Evolutionary conservation across 1,284 basidiomycete species (phyloP).

Genomic region (Phellopilus nigrolimitatus): DNA sequence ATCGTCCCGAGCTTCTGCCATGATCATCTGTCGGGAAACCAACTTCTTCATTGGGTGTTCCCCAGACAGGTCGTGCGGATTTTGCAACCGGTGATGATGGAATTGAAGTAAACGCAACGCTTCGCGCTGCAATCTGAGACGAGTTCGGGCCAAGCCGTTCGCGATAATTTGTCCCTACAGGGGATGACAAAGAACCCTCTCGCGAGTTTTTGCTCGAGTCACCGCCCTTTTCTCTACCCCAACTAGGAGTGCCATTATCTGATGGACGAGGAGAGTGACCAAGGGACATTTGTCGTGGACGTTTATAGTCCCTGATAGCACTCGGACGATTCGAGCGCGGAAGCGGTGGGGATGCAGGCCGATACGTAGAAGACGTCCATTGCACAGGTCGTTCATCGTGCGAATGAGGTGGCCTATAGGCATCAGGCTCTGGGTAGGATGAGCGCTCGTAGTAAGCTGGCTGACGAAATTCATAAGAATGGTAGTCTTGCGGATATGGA

Average conservation of each 20-base stretch:
- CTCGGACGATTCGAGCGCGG: slow-evolving; percentile 5
- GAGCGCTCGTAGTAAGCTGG: slow-evolving; percentile 8
- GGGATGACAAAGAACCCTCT: slow-evolving; percentile 4
- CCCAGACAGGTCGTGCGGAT: neutral
- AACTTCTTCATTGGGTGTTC: neutral
- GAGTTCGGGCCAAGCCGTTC: neutral
- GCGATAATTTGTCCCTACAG: neutral
- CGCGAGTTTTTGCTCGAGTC: slow-evolving; percentile 11
- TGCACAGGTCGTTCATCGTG: slow-evolving; percentile 4
- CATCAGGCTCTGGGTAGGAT: slow-evolving; percentile 2
- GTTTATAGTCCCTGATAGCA: slow-evolving; percentile 15
- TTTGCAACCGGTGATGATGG: slow-evolving; percentile 2
- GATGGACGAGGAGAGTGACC: slow-evolving; percentile 12
- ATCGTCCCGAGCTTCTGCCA: neutral
- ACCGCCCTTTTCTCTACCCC: slow-evolving; percentile 4
- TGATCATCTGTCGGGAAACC: neutral
- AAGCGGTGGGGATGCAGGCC: slow-evolving; percentile 5
- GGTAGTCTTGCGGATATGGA: slow-evolving; percentile 3
- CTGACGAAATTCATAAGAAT: slow-evolving; percentile 1
- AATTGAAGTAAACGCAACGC: neutral
- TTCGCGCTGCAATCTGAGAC: slow-evolving; percentile 3
- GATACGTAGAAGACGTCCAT: slow-evolving; percentile 9
- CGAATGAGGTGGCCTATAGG: neutral
- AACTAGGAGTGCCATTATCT: slow-evolving; percentile 3
- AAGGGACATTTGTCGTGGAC: slow-evolving; percentile 9